Percentiles rank a stretch among this genome's conserved stretches.
Conservation (phyloP, 2,329 filamentous ascomycete species). For the Clarireedia monteithiana region DNA sequence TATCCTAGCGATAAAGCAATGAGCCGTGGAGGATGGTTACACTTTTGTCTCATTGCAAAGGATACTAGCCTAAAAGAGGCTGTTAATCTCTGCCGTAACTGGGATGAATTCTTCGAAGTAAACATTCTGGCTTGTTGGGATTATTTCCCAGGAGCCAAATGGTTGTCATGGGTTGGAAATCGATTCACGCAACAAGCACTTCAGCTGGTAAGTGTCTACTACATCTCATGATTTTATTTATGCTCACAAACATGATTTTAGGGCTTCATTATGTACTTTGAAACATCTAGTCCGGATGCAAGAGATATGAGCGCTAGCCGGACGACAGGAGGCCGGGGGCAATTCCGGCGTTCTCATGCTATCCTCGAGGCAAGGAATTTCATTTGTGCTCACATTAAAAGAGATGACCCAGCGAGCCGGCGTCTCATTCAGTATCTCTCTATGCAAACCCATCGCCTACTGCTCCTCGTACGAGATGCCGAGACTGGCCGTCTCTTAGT, state of each 20-base stretch:
- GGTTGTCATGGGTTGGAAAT: constrained; percentile 36
- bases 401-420: constrained; percentile 34
- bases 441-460: constrained; percentile 32
- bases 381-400: constrained; percentile 35
- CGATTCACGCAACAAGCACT: constrained; percentile 33
- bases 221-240: not conserved
- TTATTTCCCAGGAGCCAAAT: constrained; percentile 41
- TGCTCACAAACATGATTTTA: not conserved
- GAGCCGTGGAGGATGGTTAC: constrained; percentile 40
- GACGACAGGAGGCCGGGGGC: constrained; percentile 29
- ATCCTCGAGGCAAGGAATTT: constrained; percentile 33
- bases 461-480: constrained; percentile 34
- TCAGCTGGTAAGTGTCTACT: constrained; percentile 24
- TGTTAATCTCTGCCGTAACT: constrained; percentile 40
- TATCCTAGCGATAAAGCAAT: constrained; percentile 41
- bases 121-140: constrained; percentile 37
- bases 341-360: constrained; percentile 29
- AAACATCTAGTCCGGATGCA: constrained; percentile 21
- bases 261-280: constrained; percentile 23
- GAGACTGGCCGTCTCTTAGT: constrained; percentile 33
- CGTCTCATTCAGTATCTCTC: constrained; percentile 36
- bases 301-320: constrained; percentile 28
- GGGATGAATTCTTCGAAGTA: constrained; percentile 43
- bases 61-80: constrained; percentile 38
- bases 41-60: constrained; percentile 43